Percentiles rank a stretch among this genome's conserved stretches.
These are phyloP conservation scores for Pyropia haitanensis DNA, from an alignment of 23 red algal species.

Conservation along the genomic window DNA sequence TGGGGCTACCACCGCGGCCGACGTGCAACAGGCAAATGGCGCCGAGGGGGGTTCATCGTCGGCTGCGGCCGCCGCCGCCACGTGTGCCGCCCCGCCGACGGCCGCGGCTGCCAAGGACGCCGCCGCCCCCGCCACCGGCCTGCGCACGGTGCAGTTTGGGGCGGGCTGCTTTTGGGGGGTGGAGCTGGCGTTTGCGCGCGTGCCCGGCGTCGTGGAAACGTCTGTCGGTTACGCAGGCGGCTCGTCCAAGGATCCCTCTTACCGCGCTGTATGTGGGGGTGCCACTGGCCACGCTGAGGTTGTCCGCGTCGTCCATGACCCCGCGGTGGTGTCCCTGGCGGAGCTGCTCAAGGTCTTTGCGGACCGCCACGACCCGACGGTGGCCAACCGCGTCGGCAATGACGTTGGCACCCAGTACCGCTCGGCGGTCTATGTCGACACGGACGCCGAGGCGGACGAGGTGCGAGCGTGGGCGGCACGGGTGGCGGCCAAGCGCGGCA, in stretches of 20 bases:
- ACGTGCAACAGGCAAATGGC: no score
- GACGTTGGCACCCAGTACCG: slow-evolving; percentile 85
- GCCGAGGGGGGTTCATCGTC: no score
- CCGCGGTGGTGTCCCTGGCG: slow-evolving; percentile 18
- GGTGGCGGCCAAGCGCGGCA: slow-evolving; percentile 3
- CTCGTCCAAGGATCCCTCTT: slow-evolving; percentile 49
- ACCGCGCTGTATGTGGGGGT: slow-evolving; percentile 77
- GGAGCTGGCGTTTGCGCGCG: slow-evolving; percentile 44
- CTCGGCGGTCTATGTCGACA: slow-evolving; percentile 61
- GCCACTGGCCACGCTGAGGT: slow-evolving; percentile 77
- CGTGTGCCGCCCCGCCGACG: not conserved
- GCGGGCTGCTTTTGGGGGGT: slow-evolving; percentile 79
- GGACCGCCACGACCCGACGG: slow-evolving; percentile 67
- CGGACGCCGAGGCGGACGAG: slow-evolving; percentile 64
- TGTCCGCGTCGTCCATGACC: slow-evolving; percentile 80
- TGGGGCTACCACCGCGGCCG: no score
- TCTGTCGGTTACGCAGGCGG: slow-evolving; percentile 62
- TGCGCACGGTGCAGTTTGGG: slow-evolving; percentile 42
- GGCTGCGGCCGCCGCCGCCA: not conserved
- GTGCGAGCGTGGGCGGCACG: slow-evolving; percentile 25
- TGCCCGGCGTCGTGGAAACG: slow-evolving; percentile 40
- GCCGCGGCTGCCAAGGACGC: slow-evolving; percentile 7
- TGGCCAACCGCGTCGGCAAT: slow-evolving; percentile 85
- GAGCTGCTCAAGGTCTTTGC: slow-evolving; percentile 70
- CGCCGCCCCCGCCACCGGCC: not conserved